These are phyloP conservation scores for Dothistroma septosporum DNA, from an alignment of 2,329 filamentous ascomycete genomes.

Conservation along the genomic window DNA sequence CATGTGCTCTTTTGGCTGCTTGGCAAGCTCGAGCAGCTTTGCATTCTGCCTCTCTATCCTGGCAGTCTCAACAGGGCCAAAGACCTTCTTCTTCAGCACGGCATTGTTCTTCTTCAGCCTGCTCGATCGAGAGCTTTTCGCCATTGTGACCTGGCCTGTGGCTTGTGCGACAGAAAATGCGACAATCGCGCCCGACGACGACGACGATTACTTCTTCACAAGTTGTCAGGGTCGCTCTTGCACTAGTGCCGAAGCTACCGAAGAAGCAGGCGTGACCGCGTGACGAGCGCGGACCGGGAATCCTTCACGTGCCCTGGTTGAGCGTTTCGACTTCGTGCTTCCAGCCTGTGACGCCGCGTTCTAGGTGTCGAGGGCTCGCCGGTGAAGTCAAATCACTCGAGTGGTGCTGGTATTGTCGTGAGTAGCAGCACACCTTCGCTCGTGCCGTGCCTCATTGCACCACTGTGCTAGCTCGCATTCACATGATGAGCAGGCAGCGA, in stretches of 20 bases:
- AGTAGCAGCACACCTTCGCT: not conserved
- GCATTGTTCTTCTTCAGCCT: slow-evolving; percentile 77
- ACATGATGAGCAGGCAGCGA: slow-evolving; percentile 2
- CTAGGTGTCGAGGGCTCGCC: not conserved
- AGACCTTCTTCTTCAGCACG: slow-evolving; percentile 74
- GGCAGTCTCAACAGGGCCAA: slow-evolving; percentile 75
- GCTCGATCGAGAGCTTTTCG: slow-evolving; percentile 78
- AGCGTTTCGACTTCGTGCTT: slow-evolving; percentile 1
- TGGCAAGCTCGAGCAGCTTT: slow-evolving; percentile 76
- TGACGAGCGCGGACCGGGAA: not conserved
- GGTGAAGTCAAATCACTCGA: not conserved
- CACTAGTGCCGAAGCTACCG: not conserved
- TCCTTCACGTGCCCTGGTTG: not conserved
- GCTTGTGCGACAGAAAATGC: slow-evolving; percentile 5
- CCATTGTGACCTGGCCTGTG: slow-evolving; percentile 57
- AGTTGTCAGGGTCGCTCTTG: not conserved
- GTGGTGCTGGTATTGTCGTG: not conserved
- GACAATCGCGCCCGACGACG: not conserved
- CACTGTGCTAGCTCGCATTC: not conserved
- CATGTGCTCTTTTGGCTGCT: slow-evolving; percentile 65
- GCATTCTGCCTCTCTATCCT: slow-evolving; percentile 78
- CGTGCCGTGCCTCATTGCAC: slow-evolving; percentile 5
- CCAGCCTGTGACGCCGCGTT: not conserved
- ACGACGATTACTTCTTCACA: not conserved
- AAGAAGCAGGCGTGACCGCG: not conserved